Evolutionary conservation across 768 basidiomycete genomes (phyloP), one percentile per base, ranked within the genome.

Genomic region (Crassisporium funariophilum): DNA sequence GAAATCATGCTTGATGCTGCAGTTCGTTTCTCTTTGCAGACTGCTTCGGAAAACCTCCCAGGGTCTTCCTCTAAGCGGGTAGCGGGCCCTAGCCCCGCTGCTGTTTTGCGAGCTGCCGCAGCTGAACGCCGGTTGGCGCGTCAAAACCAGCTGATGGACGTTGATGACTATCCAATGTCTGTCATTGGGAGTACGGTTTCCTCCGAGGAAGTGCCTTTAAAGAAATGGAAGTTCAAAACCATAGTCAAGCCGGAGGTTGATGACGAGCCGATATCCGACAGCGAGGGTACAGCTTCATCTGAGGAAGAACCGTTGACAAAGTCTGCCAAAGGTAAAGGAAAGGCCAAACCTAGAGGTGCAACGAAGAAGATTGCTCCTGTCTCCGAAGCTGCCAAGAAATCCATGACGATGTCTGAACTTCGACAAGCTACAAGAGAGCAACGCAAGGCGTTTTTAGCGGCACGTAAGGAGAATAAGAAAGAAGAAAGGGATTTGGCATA

Each of bases 1-100:
- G 72, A 69, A 37, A 45, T 81, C 16, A 77, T 87, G 81, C 29
- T 90, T 12, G 66, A 72, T 34, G 75, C 72, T 17, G 87, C 84
- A 21, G 72, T 86, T 31, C 66, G 72, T 45, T 56, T 70, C 49
- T 91, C 88, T 16, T 60, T 81, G 43, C 68, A 72, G 50, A 58
- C 56, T 27, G 47, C 66, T 21, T 41, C 37, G 6, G 25, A 31
- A 41, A 60, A 60, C 25, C 71, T 63, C 13, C 68, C 70, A 13
- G 65, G 73, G 17, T 68, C 73, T 5, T 72, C 74, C 1, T 66
- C 70, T 6, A 56, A 51, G 5, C 56, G 53, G n/a, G 48, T 57
- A 44, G 38, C 67, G 58, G 70, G 70, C 35, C 64, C 72, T 15
- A 72, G 68, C 54, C 53, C 67, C 12, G 69, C 63, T 22, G 76